Evolutionary conservation across 768 basidiomycete genomes (phyloP).

Genomic region (Aureoboletus auriporus): DNA sequence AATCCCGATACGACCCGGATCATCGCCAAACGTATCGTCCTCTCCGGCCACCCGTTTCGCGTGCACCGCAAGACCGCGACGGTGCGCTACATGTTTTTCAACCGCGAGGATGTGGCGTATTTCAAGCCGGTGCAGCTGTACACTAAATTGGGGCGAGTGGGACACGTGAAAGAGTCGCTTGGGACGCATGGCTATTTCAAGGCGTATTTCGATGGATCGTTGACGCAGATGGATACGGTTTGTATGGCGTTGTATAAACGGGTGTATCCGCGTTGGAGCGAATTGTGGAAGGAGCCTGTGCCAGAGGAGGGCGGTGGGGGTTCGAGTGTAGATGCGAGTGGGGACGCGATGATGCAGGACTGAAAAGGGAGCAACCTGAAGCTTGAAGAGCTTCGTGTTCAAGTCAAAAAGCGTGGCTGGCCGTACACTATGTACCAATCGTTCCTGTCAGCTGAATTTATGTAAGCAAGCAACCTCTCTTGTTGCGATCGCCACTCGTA

Average conservation of each 20-base stretch:
- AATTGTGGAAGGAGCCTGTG: conserved; percentile 39
- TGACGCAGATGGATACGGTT: conserved; percentile 95
- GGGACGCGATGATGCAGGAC: conserved; percentile 27
- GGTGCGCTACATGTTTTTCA: conserved; percentile 98
- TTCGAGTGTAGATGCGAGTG: neutral
- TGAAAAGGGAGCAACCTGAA: neutral
- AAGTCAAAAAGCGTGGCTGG: neutral
- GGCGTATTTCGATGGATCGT: conserved; percentile 89
- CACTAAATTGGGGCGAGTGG: conserved; percentile 86
- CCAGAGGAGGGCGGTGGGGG: neutral
- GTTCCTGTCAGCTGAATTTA: too few relatives aligned
- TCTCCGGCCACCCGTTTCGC: conserved; percentile 96
- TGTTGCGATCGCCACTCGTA: too few relatives aligned
- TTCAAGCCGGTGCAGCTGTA: conserved; percentile 91
- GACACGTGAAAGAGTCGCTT: conserved; percentile 88
- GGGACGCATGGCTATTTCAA: conserved; percentile 99
- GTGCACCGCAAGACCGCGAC: conserved; percentile 97
- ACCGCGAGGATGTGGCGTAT: conserved; percentile 86
- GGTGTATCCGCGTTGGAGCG: conserved; percentile 85
- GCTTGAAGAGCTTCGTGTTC: neutral
- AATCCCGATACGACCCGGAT: conserved; percentile 89
- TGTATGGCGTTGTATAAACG: conserved; percentile 96
- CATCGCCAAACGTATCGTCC: conserved; percentile 88
- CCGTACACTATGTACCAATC: too few relatives aligned
- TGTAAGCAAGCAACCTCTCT: too few relatives aligned